Percentiles rank a stretch among this genome's conserved stretches.
phyloP scores from a whole-genome alignment of 768 basidiomycete species.

The Lactifluus piperatus region DNA sequence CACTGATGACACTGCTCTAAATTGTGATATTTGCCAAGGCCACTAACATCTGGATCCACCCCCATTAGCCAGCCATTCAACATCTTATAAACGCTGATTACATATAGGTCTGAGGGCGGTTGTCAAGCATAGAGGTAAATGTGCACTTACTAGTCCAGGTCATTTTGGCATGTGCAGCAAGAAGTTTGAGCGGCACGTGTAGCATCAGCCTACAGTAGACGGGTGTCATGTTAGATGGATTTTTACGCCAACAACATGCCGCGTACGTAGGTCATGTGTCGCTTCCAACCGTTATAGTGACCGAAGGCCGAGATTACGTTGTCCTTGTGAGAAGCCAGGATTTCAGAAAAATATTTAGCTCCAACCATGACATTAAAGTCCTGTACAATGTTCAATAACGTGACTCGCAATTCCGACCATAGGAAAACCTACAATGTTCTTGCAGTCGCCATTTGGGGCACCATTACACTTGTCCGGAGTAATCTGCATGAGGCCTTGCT shows the following conservation, averaged over 20 bases:
- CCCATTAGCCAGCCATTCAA: conserved; percentile 67
- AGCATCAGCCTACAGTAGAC: conserved; percentile 41
- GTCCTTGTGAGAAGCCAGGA: conserved; percentile 40
- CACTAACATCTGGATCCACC: conserved; percentile 41
- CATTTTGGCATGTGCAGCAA: conserved; percentile 73
- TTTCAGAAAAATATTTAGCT: conserved; percentile 48
- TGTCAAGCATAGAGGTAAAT: neutral
- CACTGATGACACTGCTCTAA: conserved; percentile 31
- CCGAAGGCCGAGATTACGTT: conserved; percentile 54
- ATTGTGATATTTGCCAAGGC: conserved; percentile 63
- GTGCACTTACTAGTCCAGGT: conserved; percentile 69
- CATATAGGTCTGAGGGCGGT: neutral
- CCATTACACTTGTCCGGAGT: conserved; percentile 66
- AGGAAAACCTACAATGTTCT: conserved; percentile 28
- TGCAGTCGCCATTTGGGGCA: conserved; percentile 38
- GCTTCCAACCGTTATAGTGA: conserved; percentile 67
- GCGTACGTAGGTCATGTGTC: conserved; percentile 49
- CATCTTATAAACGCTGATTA: conserved; percentile 51
- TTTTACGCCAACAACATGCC: neutral
- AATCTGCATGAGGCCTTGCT: conserved; percentile 85
- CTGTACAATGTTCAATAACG: conserved; percentile 26
- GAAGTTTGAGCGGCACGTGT: conserved; percentile 43
- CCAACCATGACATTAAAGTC: conserved; percentile 68
- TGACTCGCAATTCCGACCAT: neutral
- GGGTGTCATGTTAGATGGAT: neutral